A percentile compares a stretch with the other conserved stretches of the same genome.
phyloP scores from a whole-genome alignment of 345 rosid genomes.

The Dipteronia sinensis region DNA sequence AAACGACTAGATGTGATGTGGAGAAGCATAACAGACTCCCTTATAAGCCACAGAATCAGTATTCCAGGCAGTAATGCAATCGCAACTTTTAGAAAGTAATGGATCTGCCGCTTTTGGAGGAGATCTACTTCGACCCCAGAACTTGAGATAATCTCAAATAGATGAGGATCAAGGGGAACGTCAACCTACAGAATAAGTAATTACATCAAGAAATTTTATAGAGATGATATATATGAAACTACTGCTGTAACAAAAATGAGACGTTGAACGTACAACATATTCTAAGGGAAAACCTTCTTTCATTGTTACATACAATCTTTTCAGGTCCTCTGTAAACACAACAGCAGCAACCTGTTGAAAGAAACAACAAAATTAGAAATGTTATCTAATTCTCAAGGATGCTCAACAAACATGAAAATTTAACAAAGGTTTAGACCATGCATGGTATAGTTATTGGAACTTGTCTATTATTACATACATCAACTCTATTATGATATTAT shows the following conservation, averaged over 20 bases:
- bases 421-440: not conserved
- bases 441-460: not conserved
- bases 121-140: constrained; percentile 96
- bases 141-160: constrained; percentile 80
- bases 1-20: constrained; percentile 76
- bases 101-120: constrained; percentile 87
- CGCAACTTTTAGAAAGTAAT: constrained; percentile 84
- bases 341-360: constrained; percentile 83
- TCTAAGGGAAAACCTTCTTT: constrained; percentile 95
- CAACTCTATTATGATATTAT: not conserved
- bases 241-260: constrained; percentile 16
- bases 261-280: constrained; percentile 68
- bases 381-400: not conserved
- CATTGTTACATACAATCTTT: constrained; percentile 85
- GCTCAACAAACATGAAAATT: constrained; percentile 6
- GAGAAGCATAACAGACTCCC: constrained; percentile 82
- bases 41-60: constrained; percentile 75
- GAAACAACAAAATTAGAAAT: constrained; percentile 26
- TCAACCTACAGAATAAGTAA: constrained; percentile 59
- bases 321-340: constrained; percentile 93
- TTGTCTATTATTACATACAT: not conserved
- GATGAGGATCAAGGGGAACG: constrained; percentile 89
- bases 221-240: constrained; percentile 17
- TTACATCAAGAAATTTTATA: constrained; percentile 24
- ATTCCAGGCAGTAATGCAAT: constrained; percentile 82